phyloP scores from a whole-genome alignment of 2,329 filamentous ascomycete species.

The Chalaropsis ovoidea region DNA sequence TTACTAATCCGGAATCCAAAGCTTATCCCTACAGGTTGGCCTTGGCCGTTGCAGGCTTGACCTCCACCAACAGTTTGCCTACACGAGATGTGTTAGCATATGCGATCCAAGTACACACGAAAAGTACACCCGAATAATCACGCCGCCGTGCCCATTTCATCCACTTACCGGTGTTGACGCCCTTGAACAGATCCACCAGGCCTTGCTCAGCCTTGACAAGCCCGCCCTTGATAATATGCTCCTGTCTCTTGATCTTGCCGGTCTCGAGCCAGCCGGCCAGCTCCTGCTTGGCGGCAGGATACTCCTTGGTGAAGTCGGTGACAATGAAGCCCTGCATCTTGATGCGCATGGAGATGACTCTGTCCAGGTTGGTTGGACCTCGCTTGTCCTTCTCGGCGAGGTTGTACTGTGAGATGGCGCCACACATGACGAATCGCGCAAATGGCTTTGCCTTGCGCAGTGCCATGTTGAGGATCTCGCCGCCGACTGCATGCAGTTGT shows the following conservation, averaged over 20 bases:
- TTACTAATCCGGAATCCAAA: not conserved
- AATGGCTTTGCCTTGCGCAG: slow-evolving; percentile 51
- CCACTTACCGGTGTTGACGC: slow-evolving; percentile 57
- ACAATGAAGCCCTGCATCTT: slow-evolving; percentile 64
- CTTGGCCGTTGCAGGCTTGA: slow-evolving; percentile 33
- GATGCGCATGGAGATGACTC: slow-evolving; percentile 46
- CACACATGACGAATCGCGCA: slow-evolving; percentile 61
- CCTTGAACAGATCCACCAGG: slow-evolving; percentile 54
- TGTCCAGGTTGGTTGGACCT: slow-evolving; percentile 47
- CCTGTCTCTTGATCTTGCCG: slow-evolving; percentile 61
- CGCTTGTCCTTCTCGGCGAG: slow-evolving; percentile 36
- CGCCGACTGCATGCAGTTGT: slow-evolving; percentile 41
- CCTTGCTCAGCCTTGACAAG: slow-evolving; percentile 53
- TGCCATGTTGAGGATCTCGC: slow-evolving; percentile 58
- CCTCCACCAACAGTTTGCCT: slow-evolving; percentile 41
- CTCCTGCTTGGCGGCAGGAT: slow-evolving; percentile 47
- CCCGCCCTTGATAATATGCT: slow-evolving; percentile 62
- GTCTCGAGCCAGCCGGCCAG: slow-evolving; percentile 58
- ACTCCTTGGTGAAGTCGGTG: slow-evolving; percentile 54
- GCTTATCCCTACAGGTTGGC: slow-evolving; percentile 9
- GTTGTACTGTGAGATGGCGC: slow-evolving; percentile 62
- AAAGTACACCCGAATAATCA: not conserved
- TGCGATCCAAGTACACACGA: not conserved
- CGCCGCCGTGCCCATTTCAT: not conserved
- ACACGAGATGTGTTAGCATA: not conserved